Evolutionary conservation across 768 basidiomycete genomes (phyloP).

Genomic region (Chalciporus chontae): DNA sequence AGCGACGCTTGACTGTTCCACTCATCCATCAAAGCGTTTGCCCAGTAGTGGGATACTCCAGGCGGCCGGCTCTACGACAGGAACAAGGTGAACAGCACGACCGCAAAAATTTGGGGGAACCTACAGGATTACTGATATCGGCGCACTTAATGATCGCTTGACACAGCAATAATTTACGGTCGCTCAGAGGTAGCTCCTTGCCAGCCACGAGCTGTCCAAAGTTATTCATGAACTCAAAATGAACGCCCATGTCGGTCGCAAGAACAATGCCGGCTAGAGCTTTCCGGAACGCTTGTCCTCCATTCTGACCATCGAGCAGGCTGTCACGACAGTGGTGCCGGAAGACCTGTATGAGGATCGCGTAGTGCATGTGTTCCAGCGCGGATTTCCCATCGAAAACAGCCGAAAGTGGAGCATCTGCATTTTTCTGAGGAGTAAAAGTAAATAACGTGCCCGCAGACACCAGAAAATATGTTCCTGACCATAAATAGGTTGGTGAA

Average conservation of each 20-base stretch:
- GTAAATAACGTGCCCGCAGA: slow-evolving; percentile 3
- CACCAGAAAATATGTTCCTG: slow-evolving; percentile 30
- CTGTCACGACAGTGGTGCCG: slow-evolving; percentile 72
- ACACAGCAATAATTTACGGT: slow-evolving; percentile 69
- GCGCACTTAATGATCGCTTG: slow-evolving; percentile 96
- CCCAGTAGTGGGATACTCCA: slow-evolving; percentile 91
- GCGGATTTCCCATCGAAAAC: slow-evolving; percentile 89
- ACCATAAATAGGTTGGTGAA: slow-evolving; percentile 94
- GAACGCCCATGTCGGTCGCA: slow-evolving; percentile 94
- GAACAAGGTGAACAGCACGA: slow-evolving; percentile 3
- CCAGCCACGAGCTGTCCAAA: slow-evolving; percentile 51
- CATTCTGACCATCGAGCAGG: slow-evolving; percentile 54
- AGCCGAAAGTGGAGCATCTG: slow-evolving; percentile 80
- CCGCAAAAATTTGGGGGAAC: slow-evolving; percentile 31
- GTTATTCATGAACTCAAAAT: slow-evolving; percentile 75
- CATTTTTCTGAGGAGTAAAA: slow-evolving; percentile 70
- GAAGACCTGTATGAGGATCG: slow-evolving; percentile 76
- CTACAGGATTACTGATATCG: slow-evolving; percentile 96
- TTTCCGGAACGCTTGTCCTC: slow-evolving; percentile 56
- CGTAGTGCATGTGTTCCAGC: slow-evolving; percentile 89
- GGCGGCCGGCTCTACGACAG: slow-evolving; percentile 78
- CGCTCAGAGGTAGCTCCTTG: slow-evolving; percentile 35
- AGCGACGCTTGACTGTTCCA: slow-evolving; percentile 90
- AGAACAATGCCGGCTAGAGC: slow-evolving; percentile 80
- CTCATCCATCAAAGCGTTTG: slow-evolving; percentile 80